phyloP scores from a whole-genome alignment of 2,329 filamentous ascomycete species.

The Nigrospora sphaerica region DNA sequence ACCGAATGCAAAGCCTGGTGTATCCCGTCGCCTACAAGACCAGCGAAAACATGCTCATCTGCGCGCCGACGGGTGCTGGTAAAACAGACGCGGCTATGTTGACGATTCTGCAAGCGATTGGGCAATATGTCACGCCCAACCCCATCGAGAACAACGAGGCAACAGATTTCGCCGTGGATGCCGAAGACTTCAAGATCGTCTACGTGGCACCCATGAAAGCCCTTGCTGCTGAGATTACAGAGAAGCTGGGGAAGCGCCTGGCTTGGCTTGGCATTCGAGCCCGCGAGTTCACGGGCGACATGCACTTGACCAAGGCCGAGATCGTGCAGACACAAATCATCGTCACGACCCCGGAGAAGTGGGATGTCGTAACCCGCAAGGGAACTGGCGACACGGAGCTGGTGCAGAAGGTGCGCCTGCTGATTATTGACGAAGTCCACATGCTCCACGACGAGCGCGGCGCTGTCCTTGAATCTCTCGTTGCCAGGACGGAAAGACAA shows the following conservation, averaged over 20 bases:
- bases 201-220: slow-evolving; percentile 99
- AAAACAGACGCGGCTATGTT: slow-evolving; percentile 99
- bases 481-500: slow-evolving; percentile 89
- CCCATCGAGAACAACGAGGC: slow-evolving; percentile 68
- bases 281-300: slow-evolving; percentile 93
- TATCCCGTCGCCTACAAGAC: slow-evolving; percentile 94
- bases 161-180: slow-evolving; percentile 72
- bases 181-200: slow-evolving; percentile 93
- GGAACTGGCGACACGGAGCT: slow-evolving; percentile 95
- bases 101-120: slow-evolving; percentile 83
- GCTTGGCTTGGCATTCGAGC: slow-evolving; percentile 91
- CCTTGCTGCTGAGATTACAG: slow-evolving; percentile 89
- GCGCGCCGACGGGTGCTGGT: slow-evolving; percentile 93
- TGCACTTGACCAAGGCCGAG: slow-evolving; percentile 96
- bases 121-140: slow-evolving; percentile 75
- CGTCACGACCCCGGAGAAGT: slow-evolving; percentile 97
- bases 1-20: slow-evolving; percentile 96
- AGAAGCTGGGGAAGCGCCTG: slow-evolving; percentile 84
- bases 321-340: slow-evolving; percentile 96
- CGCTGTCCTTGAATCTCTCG: slow-evolving; percentile 90
- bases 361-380: slow-evolving; percentile 97
- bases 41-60: slow-evolving; percentile 98
- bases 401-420: slow-evolving; percentile 89
- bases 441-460: slow-evolving; percentile 99
- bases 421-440: slow-evolving; percentile 98